Base-by-base conservation (phyloP, 2,329 filamentous ascomycete species). In the Cladosporium velox region DNA sequence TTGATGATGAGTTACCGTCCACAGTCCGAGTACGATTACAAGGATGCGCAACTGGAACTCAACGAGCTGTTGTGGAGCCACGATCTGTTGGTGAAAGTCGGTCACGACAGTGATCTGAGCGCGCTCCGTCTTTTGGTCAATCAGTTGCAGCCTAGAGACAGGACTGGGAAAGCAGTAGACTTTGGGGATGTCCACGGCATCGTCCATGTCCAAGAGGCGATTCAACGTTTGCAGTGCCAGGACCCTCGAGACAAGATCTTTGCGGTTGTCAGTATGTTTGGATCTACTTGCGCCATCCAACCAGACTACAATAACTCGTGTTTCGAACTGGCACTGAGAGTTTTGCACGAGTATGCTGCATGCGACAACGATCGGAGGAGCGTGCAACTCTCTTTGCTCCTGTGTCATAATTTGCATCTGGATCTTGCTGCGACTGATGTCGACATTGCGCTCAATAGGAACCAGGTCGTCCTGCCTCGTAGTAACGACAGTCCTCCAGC, bases 161-260 rank as follows among this genome's bases (percentile, higher is more conserved):
- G 52, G 52, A 34, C 52, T n/a, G 52, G 52, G 18, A 55, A 55
- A 30, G 28, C n/a, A 5, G n/a, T 55, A 12, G 14, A n/a, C 4
- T 55, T 55, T 15, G 52, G 52, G 18, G 52, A 32, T n/a, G 30
- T 55, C 8, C 18, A 21, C 28, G 52, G 52, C 52, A 34, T 55
- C 30, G 30, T 55, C 1, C 28, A 55, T 2, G 26, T 55, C 21
- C 59, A 61, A 12, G 18, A n/a, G 1, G 18, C 15, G 28, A 26
- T 52, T 7, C n/a, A 14, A n/a, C n/a, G 21, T 6, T 11, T 61
- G 1, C 59, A 49, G 14, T 61, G 44, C 12, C 26, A 51, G n/a
- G 44, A 61, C 15, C 26, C 59, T 21, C 47, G 59, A 18, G 59
- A 61, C 47, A 61, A 61, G 44, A 35, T 52, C 30, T 61, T 61